These are phyloP conservation scores for Mycena sp. DNA, from an alignment of 1,284 basidiomycete species.

Conservation along the genomic window DNA sequence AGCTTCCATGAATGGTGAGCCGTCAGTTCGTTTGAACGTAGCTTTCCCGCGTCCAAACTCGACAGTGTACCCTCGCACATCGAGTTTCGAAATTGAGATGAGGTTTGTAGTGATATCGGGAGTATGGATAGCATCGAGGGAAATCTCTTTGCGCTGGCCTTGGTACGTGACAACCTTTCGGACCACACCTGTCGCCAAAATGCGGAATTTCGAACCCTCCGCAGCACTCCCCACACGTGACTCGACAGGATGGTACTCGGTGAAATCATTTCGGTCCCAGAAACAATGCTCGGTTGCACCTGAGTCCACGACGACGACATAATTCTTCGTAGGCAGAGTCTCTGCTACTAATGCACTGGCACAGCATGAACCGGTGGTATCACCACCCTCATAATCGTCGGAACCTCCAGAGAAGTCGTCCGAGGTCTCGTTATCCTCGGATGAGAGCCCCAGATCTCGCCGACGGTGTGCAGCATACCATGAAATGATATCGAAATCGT, in stretches of 20 bases:
- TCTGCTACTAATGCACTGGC: background rate
- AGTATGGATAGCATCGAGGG: constrained; percentile 20
- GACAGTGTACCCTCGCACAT: constrained; percentile 29
- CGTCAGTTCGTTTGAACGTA: background rate
- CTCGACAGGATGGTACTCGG: constrained; percentile 22
- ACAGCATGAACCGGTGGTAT: background rate
- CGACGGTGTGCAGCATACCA: constrained; percentile 1
- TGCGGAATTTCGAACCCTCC: constrained; percentile 29
- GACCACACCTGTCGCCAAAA: constrained; percentile 32
- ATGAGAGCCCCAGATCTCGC: background rate
- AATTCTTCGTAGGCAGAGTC: background rate
- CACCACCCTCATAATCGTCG: background rate
- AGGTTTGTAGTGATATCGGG: constrained; percentile 36
- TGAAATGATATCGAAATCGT: background rate
- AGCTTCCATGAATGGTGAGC: constrained; percentile 1
- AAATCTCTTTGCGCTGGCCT: background rate
- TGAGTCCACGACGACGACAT: constrained; percentile 29
- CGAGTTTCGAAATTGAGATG: constrained; percentile 35
- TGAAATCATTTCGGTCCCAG: constrained; percentile 26
- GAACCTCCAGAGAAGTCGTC: background rate
- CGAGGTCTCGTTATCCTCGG: background rate
- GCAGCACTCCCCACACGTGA: constrained; percentile 27
- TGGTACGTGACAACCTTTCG: constrained; percentile 16
- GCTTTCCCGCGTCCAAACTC: constrained; percentile 21
- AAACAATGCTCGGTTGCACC: constrained; percentile 39